phyloP scores from a whole-genome alignment of 352 stramenopile species.

The Aphanomyces euteiches region DNA sequence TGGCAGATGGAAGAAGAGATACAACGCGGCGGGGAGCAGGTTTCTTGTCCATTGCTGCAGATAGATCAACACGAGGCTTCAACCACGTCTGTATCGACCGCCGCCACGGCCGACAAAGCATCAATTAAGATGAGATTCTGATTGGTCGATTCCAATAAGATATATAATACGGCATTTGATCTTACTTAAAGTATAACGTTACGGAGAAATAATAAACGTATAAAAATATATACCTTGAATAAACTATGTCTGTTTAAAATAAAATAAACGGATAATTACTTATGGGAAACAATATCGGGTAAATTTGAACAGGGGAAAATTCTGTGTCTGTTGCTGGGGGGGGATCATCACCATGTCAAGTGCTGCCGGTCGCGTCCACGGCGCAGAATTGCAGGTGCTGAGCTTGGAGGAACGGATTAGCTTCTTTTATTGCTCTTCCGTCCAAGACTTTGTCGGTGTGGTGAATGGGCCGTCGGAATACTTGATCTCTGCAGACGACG shows the following conservation, averaged over 20 bases:
- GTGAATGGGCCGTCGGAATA: constrained; percentile 1
- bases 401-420: constrained; percentile 21
- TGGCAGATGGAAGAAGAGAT: constrained; percentile 66
- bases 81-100: constrained; percentile 18
- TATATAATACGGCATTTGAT: too few species aligned
- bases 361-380: constrained; percentile 1
- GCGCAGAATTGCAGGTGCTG: constrained; percentile 14
- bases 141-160: too few species aligned
- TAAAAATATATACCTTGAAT: too few species aligned
- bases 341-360: not conserved
- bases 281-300: not conserved
- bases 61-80: not conserved
- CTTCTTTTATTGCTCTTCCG: constrained; percentile 29
- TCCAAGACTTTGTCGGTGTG: constrained; percentile 22
- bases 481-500: constrained; percentile 23
- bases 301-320: not conserved
- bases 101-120: not conserved
- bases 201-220: too few species aligned
- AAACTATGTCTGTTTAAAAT: too few species aligned
- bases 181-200: too few species aligned
- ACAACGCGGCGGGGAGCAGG: constrained; percentile 41
- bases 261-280: too few species aligned
- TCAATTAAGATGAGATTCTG: too few species aligned
- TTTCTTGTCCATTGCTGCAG: not conserved
- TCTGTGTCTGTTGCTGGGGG: too few species aligned